phyloP scores from a whole-genome alignment of 192 early-diverging fungal species.

The Podila verticillata region DNA sequence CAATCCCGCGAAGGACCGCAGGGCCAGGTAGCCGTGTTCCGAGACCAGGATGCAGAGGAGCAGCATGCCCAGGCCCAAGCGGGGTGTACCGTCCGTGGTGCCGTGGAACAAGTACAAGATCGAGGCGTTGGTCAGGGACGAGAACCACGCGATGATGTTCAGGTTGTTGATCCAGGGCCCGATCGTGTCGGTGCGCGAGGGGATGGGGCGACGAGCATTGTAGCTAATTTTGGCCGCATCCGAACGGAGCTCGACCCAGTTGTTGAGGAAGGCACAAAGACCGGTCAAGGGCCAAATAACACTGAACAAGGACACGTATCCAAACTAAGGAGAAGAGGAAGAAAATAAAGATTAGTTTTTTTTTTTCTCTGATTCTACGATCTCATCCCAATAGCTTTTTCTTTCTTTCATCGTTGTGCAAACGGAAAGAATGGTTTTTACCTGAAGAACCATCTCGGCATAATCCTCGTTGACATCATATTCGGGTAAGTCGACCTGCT shows the following conservation, averaged over 20 bases:
- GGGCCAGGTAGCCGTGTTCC: constrained; percentile 31
- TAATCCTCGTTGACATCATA: constrained; percentile 93
- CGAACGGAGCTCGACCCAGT: constrained; percentile 89
- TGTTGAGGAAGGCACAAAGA: constrained; percentile 85
- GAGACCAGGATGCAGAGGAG: constrained; percentile 32
- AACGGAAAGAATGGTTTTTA: constrained; percentile 18
- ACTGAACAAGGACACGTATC: constrained; percentile 87
- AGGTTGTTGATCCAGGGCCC: constrained; percentile 81
- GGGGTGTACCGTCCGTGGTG: constrained; percentile 10
- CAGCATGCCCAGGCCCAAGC: constrained; percentile 32
- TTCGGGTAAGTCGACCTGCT: constrained; percentile 70
- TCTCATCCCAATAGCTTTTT: no score
- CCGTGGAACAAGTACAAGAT: constrained; percentile 64
- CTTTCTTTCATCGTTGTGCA: background rate
- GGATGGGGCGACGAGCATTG: constrained; percentile 76
- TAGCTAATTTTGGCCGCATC: constrained; percentile 93
- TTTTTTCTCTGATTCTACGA: background rate
- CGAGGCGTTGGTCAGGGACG: constrained; percentile 68
- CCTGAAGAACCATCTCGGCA: constrained; percentile 92
- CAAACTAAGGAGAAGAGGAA: constrained; percentile 66
- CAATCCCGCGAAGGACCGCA: constrained; percentile 14
- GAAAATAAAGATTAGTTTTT: background rate
- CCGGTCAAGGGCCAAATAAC: constrained; percentile 87
- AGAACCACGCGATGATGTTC: constrained; percentile 59
- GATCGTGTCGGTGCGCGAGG: constrained; percentile 76